phyloP scores from a whole-genome alignment of 805 yeast species.

The Wickerhamiella slavikovae region DNA sequence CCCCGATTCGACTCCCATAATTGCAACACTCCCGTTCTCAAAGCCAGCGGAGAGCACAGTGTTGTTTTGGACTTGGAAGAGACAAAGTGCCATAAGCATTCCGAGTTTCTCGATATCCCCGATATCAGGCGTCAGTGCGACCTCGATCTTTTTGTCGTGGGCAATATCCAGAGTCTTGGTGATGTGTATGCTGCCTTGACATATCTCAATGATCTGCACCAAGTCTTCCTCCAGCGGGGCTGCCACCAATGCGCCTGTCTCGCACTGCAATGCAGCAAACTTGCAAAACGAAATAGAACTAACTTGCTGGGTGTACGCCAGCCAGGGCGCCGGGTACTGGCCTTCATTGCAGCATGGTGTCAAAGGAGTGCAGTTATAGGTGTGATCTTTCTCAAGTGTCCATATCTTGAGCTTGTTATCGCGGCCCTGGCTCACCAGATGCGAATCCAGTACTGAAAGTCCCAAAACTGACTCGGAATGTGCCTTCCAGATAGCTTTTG shows the following conservation, averaged over 20 bases:
- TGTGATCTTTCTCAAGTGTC: constrained; percentile 17
- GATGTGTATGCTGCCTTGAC: too few relatives aligned
- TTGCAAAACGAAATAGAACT: constrained; percentile 57
- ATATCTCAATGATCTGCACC: too few relatives aligned
- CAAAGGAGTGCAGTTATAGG: constrained; percentile 22
- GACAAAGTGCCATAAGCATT: constrained; percentile 49
- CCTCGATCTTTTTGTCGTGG: too few relatives aligned
- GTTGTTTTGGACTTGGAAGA: constrained; percentile 21
- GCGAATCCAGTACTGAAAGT: constrained; percentile 16
- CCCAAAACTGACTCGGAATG: too few relatives aligned
- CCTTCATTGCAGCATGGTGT: constrained; percentile 7
- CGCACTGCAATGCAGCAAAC: too few relatives aligned
- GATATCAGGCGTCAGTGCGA: too few relatives aligned
- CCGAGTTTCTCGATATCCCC: constrained; percentile 17
- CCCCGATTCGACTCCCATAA: constrained; percentile 8
- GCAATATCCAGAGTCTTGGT: too few relatives aligned
- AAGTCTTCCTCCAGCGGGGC: too few relatives aligned
- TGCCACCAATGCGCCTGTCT: too few relatives aligned
- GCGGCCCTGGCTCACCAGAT: constrained; percentile 41
- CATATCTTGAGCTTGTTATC: constrained; percentile 28
- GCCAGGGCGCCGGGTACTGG: constrained; percentile 15
- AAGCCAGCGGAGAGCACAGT: constrained; percentile 35
- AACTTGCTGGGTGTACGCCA: constrained; percentile 35
- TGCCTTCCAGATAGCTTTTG: constrained; percentile 35
- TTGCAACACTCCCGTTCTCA: constrained; percentile 46